Base-by-base conservation (phyloP, 1,284 basidiomycete genomes). In the Cystobasidiaceae sp. region DNA sequence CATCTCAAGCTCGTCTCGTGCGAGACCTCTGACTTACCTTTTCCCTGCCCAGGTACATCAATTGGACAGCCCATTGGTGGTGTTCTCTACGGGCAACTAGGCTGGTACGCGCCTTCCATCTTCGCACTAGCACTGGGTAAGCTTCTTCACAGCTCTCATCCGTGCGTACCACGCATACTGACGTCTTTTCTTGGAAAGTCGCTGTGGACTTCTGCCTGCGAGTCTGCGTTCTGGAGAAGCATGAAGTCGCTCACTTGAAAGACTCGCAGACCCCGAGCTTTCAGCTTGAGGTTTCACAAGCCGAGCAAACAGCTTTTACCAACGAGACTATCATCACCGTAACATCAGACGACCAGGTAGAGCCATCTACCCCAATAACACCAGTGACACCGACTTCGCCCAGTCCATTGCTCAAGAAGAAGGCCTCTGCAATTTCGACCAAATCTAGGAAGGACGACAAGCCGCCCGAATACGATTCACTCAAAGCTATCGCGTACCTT, bases 51-150 rank as follows among this genome's bases (percentile, higher is more conserved):
- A 32, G 61, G 61, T 8, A 64, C 33, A 4, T 55, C 51, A 4
- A 64, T 64, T 17, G 61, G 61, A 21, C 61, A 55, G 32, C 61
- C 61, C 9, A 37, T 64, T 25, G 61, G 61, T 19, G 61, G 61
- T 39, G 61, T 64, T 27, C 43, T 64, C 13, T 64, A 64, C 21
- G 61, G 61, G 9, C 51, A 64, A 23, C 52, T 64, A n/a, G 61
- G 61, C 13, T 64, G 61, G 61, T 54, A 64, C n/a, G 61, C 61
- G 19, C 61, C 61, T 11, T 55, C 61, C 13, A 44, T 64, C 3
- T 64, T 64, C 19, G 61, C 61, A 1, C 33, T 64, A 5, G 49
- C 56, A 32, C 61, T 64, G 51, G 48, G 60, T 62, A 28, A 43
- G 60, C 28, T 30, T 25, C 9, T 28, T 19, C 15, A n/a, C n/a